Percentiles rank a stretch among this genome's conserved stretches.
phyloP scores from a whole-genome alignment of 176 grass and related monocot species.

The Oryza brachyantha region DNA sequence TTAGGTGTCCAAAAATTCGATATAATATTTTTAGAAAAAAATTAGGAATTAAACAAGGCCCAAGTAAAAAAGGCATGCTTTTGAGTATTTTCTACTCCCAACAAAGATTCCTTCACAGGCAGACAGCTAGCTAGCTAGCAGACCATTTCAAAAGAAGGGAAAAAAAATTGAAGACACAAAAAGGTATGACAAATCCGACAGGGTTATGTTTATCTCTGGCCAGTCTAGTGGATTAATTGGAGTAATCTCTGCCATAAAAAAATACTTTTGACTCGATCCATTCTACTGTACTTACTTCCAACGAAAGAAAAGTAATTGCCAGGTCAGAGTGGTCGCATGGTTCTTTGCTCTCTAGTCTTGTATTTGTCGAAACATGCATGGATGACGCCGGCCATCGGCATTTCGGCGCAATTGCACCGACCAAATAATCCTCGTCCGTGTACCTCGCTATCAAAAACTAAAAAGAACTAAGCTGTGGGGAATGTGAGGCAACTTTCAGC shows the following conservation, averaged over 20 bases:
- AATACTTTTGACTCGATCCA: constrained; percentile 5
- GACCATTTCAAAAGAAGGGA: constrained; percentile 1
- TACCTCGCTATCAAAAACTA: neutral
- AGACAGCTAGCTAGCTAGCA: neutral
- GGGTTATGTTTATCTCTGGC: neutral
- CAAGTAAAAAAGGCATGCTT: neutral
- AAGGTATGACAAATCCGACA: neutral
- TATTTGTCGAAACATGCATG: neutral
- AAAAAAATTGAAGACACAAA: neutral
- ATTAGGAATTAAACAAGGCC: too few species aligned
- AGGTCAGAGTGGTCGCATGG: neutral
- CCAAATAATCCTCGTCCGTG: neutral
- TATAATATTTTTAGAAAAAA: too few species aligned
- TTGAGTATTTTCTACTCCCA: neutral
- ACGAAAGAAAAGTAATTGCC: neutral
- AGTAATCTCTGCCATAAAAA: neutral
- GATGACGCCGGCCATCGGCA: neutral
- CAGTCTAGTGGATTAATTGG: neutral
- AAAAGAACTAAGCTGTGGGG: neutral
- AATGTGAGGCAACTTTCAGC: too few species aligned
- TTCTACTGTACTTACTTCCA: neutral
- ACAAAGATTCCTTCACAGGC: neutral
- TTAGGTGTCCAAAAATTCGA: too few species aligned
- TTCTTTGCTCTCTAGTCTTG: neutral
- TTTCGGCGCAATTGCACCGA: neutral